Evolutionary conservation across 768 basidiomycete species (phyloP).

Genomic region (Boletus rubroflammeus): DNA sequence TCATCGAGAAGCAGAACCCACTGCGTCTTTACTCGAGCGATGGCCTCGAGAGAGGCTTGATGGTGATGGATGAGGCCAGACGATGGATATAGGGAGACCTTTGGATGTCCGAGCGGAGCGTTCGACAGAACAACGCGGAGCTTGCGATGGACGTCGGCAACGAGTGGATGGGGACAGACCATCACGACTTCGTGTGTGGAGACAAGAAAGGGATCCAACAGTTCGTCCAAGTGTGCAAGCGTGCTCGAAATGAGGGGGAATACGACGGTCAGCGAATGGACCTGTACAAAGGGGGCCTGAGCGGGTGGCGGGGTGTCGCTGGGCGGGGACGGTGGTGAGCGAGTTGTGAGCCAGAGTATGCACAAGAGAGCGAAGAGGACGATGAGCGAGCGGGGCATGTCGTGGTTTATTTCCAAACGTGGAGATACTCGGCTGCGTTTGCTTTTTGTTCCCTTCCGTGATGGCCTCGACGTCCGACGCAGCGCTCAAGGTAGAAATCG

Average conservation of each 20-base stretch:
- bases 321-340: not conserved
- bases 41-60: constrained; percentile 34
- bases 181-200: constrained; percentile 43
- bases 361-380: not conserved
- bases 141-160: constrained; percentile 32
- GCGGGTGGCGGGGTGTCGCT: not conserved
- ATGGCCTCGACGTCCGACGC: constrained; percentile 47
- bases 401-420: constrained; percentile 14
- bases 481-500: constrained; percentile 65
- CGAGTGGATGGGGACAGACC: constrained; percentile 39
- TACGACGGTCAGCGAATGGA: constrained; percentile 43
- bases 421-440: not conserved
- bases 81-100: constrained; percentile 40
- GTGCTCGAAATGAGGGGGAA: constrained; percentile 44
- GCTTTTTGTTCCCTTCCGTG: constrained; percentile 16
- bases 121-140: constrained; percentile 35
- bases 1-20: constrained; percentile 54
- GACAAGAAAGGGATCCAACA: constrained; percentile 40
- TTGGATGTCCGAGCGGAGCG: constrained; percentile 34
- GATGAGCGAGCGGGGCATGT: constrained; percentile 4
- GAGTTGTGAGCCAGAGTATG: constrained; percentile 13
- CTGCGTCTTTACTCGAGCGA: constrained; percentile 40
- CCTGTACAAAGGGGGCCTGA: constrained; percentile 12
- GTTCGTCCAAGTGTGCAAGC: constrained; percentile 30
- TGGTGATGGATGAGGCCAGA: constrained; percentile 18